phyloP scores from a whole-genome alignment of 1,284 basidiomycete species.

The Ganoderma multipileum region DNA sequence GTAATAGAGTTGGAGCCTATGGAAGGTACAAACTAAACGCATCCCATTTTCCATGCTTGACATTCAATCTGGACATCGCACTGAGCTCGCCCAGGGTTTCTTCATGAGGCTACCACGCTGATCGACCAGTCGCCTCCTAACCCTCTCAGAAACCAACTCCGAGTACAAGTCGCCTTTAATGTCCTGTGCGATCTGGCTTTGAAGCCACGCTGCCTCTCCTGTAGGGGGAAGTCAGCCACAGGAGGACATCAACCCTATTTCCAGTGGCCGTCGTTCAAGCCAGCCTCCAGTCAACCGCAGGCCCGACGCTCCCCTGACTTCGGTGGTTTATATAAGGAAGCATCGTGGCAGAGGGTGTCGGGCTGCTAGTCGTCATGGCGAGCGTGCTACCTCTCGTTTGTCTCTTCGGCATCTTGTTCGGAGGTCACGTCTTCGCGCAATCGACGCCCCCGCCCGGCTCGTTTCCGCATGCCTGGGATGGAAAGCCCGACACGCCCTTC shows the following conservation, averaged over 20 bases:
- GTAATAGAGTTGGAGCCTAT: not conserved
- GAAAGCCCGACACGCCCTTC: constrained; percentile 34
- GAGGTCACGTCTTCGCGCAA: not conserved
- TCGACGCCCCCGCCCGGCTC: constrained; percentile 21
- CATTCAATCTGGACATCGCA: too few species aligned
- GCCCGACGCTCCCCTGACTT: not conserved
- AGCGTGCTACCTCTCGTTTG: not conserved
- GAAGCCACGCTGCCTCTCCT: too few species aligned
- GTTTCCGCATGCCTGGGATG: constrained; percentile 35
- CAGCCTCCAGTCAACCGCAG: not conserved
- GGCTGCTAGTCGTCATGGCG: not conserved
- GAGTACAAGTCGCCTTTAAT: too few species aligned
- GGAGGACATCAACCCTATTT: not conserved
- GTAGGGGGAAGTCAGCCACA: not conserved
- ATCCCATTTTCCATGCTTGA: not conserved
- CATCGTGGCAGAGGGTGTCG: not conserved
- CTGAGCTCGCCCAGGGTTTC: too few species aligned
- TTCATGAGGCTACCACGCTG: too few species aligned
- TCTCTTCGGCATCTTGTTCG: not conserved
- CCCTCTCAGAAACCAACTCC: not conserved
- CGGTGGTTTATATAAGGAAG: not conserved
- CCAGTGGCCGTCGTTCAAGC: not conserved
- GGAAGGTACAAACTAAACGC: not conserved
- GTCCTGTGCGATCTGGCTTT: too few species aligned
- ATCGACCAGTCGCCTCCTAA: not conserved